These are phyloP conservation scores for Malus hybrid DNA, from an alignment of 331 rosid species.

Conservation along the genomic window DNA sequence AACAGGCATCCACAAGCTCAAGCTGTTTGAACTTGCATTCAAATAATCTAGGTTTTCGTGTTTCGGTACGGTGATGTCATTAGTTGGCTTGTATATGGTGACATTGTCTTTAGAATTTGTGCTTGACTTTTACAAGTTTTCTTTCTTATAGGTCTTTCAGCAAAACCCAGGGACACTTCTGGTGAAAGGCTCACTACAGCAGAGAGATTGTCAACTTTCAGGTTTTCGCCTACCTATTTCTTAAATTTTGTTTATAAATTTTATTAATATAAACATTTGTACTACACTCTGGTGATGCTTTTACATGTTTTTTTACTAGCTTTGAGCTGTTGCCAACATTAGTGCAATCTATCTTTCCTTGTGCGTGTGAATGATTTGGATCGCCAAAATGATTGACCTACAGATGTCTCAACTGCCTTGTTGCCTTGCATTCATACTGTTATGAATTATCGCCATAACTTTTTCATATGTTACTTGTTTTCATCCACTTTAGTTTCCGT, in stretches of 20 bases:
- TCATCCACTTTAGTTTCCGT: background rate
- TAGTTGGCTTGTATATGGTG: conserved; percentile 1
- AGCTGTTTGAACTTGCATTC: conserved; percentile 19
- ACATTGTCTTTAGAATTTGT: conserved; percentile 8
- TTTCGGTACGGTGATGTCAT: conserved; percentile 41
- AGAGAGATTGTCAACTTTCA: conserved; percentile 36
- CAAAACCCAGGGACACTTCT: conserved; percentile 72
- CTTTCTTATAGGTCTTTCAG: conserved; percentile 60
- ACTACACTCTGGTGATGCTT: background rate
- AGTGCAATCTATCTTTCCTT: background rate
- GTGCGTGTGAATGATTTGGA: background rate
- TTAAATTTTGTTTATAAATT: background rate
- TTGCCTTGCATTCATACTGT: background rate
- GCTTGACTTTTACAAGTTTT: background rate
- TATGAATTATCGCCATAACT: background rate
- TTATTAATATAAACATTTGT: background rate
- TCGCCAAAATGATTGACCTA: background rate
- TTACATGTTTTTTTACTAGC: too few relatives aligned
- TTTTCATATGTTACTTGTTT: background rate
- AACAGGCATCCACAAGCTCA: conserved; percentile 23
- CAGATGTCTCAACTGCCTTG: background rate
- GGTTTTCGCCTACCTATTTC: conserved; percentile 32
- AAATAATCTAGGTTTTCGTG: conserved; percentile 37
- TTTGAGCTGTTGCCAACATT: background rate
- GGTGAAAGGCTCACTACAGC: conserved; percentile 72